Conservation (phyloP, 441 rosid species). For the Bruguiera hainesii region DNA sequence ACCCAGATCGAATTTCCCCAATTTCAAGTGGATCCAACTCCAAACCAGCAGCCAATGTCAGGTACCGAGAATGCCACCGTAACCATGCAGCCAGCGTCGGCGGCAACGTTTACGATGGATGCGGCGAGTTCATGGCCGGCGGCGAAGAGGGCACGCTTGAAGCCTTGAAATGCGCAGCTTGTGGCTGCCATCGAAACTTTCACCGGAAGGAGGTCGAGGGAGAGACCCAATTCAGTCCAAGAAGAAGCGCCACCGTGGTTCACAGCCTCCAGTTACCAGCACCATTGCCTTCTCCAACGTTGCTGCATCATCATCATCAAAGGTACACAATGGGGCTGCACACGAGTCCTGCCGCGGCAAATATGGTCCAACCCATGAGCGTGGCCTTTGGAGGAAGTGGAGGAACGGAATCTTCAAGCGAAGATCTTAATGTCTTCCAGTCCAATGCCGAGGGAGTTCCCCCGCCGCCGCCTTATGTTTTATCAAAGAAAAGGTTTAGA, state of each 20-base stretch:
- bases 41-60: conserved; percentile 24
- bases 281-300: conserved; percentile 39
- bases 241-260: conserved; percentile 34
- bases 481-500: conserved; percentile 70
- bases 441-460: conserved; percentile 31
- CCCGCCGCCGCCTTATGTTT: conserved; percentile 39
- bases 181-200: conserved; percentile 94
- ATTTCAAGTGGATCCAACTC: conserved; percentile 31
- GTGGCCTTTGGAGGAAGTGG: conserved; percentile 59
- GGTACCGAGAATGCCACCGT: conserved; percentile 80
- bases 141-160: conserved; percentile 73
- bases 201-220: conserved; percentile 71
- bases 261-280: conserved; percentile 55
- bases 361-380: conserved; percentile 66
- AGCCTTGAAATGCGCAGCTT: conserved; percentile 85
- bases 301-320: conserved; percentile 38
- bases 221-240: conserved; percentile 35
- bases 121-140: conserved; percentile 98
- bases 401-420: conserved; percentile 84
- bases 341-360: conserved; percentile 45
- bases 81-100: conserved; percentile 93
- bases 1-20: conserved; percentile 26
- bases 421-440: conserved; percentile 65
- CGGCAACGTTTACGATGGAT: conserved; percentile 79
- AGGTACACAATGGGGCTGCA: conserved; percentile 41